Base-by-base conservation (phyloP, 345 rosid species). In the Mallotus nudiflorus region DNA sequence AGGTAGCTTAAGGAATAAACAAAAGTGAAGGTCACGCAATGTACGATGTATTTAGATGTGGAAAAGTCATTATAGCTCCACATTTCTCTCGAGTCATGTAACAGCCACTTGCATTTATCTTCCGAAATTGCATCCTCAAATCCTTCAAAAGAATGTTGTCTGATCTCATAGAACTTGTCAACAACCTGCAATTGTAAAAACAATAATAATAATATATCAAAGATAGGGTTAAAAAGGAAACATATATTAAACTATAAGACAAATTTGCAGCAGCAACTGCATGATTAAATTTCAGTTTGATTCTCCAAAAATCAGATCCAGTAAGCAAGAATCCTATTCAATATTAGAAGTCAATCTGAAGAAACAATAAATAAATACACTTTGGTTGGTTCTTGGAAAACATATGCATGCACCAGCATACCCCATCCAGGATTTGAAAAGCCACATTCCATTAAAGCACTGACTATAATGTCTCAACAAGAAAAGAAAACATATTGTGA, bases 41-140 rank as follows among this genome's bases (percentile, higher is more conserved):
- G 87, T 86, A 95, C 99, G 63, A 90, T 86, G 80, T 90, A 95
- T 60, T 85, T 82, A 59, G 92, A 78, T 44, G 92, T 88, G 44
- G 99, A 92, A 57, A 83, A 74, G 80, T 92, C 96, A 76, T 89
- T 89, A 74, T 85, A 92, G 70, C 81, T 89, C 98, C 99, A 95
- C 57, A 80, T 70, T 67, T 90, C 97, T 22, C 55, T 59, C 54
- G 97, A 85, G 79, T 90, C 97, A 40, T 71, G 81, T 80, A 95
- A 77, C 44, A 95, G 84, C 74, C 81, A 80, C 53, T 78, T 74
- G 79, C 92, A 92, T 80, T 90, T 90, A 65, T 89, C 85, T 66
- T 89, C 90, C 85, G 79, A 85, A 73, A 68, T 85, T 58, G 75
- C 66, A 73, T 86, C 88, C 72, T 75, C 81, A 58, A 66, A 70